A percentile compares a stretch with the other conserved stretches of the same genome.
These are phyloP conservation scores for Fusarium palustre DNA, from an alignment of 2,329 filamentous ascomycete genomes.

Conservation along the genomic window DNA sequence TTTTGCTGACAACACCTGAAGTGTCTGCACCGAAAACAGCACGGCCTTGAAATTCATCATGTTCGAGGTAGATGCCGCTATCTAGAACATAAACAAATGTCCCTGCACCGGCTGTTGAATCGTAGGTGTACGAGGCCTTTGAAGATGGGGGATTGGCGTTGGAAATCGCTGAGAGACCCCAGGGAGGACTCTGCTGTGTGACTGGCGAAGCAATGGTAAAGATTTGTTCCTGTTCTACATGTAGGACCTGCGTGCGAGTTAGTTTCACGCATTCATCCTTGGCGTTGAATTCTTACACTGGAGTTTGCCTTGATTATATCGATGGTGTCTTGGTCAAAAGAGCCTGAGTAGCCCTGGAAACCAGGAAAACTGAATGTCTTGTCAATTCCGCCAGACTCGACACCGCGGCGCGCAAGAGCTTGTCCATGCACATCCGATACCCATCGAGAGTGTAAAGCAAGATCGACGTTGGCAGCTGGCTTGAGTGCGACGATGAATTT, in stretches of 20 bases:
- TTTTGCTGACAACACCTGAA: neutral
- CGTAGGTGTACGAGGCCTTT: constrained; percentile 7
- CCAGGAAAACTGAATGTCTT: constrained; percentile 8
- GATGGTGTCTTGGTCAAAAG: constrained; percentile 3
- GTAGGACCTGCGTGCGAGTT: neutral
- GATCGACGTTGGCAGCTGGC: neutral
- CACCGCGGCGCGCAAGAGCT: neutral
- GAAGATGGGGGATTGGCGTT: constrained; percentile 13
- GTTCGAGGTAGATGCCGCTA: constrained; percentile 1
- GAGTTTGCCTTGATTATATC: constrained; percentile 13
- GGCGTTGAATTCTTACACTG: neutral
- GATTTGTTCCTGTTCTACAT: neutral
- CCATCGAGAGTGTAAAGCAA: neutral
- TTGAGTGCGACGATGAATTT: constrained; percentile 14
- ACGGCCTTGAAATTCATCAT: constrained; percentile 20
- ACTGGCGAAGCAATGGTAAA: neutral
- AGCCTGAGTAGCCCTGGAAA: constrained; percentile 5
- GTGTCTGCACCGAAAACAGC: constrained; percentile 10
- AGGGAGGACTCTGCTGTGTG: constrained; percentile 2
- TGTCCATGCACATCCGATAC: neutral
- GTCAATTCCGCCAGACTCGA: neutral
- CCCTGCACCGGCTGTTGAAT: constrained; percentile 11
- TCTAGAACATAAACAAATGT: constrained; percentile 21
- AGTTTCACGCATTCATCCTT: fast-evolving
- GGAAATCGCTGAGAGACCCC: constrained; percentile 15